Percentiles rank a stretch among this genome's conserved stretches.
Conservation (phyloP, 1,284 basidiomycete species). For the Takashimella koratensis region DNA sequence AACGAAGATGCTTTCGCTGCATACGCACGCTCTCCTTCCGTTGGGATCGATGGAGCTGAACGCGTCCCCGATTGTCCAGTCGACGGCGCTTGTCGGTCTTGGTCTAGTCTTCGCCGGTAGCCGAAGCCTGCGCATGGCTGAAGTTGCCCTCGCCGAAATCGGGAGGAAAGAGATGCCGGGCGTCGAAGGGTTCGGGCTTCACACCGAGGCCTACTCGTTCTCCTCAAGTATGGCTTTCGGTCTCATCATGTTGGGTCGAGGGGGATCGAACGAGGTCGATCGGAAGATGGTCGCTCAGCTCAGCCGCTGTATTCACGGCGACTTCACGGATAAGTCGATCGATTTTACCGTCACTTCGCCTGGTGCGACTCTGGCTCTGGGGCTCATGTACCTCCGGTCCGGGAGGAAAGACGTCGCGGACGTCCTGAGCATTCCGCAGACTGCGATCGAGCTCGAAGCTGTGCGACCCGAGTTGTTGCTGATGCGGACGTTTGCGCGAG, state of each 20-base stretch:
- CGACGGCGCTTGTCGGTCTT: conserved; percentile 80
- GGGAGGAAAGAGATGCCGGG: conserved; percentile 70
- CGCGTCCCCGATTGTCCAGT: conserved; percentile 82
- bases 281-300: conserved; percentile 63
- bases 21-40: conserved; percentile 87
- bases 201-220: conserved; percentile 87
- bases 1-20: conserved; percentile 85
- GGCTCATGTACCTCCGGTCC: conserved; percentile 86
- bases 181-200: conserved; percentile 74
- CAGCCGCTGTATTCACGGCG: conserved; percentile 68
- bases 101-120: conserved; percentile 88
- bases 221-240: conserved; percentile 87
- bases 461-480: conserved; percentile 85
- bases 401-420: conserved; percentile 78
- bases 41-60: conserved; percentile 82
- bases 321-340: conserved; percentile 55
- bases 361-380: conserved; percentile 83
- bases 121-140: conserved; percentile 83
- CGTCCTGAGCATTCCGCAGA: conserved; percentile 76
- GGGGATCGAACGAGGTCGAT: conserved; percentile 63
- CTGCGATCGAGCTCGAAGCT: conserved; percentile 69
- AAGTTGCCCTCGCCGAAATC: conserved; percentile 82
- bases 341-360: conserved; percentile 85
- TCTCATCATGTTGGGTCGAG: conserved; percentile 90
- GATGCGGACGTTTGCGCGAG: conserved; percentile 70